Evolutionary conservation across 1,139 yeast genomes (phyloP).

Genomic region (Candida gigantensis): DNA sequence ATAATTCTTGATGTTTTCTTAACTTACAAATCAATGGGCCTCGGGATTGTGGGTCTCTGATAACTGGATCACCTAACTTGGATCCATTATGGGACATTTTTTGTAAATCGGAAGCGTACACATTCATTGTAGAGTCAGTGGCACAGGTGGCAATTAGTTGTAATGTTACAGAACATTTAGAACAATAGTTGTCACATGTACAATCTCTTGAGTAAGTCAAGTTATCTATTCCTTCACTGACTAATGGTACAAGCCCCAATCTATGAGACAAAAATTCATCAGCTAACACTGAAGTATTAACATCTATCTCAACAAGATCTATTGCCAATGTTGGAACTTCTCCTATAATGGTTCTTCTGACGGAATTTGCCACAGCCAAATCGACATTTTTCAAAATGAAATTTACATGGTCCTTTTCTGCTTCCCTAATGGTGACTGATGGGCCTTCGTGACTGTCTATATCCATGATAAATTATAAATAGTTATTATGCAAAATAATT

Average conservation of each 20-base stretch:
- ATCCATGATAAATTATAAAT: conserved; percentile 28
- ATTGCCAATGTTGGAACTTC: conserved; percentile 97
- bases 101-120: conserved; percentile 83
- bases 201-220: conserved; percentile 88
- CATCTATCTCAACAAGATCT: conserved; percentile 92
- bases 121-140: conserved; percentile 83
- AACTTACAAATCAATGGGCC: conserved; percentile 91
- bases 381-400: conserved; percentile 87
- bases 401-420: conserved; percentile 85
- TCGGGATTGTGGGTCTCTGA: conserved; percentile 69
- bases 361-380: conserved; percentile 86
- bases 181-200: conserved; percentile 97
- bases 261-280: conserved; percentile 96
- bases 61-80: conserved; percentile 79
- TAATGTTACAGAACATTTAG: conserved; percentile 87
- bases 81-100: conserved; percentile 45
- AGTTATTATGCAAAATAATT: too few relatives aligned
- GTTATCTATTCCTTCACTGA: conserved; percentile 79
- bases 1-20: conserved; percentile 89
- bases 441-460: conserved; percentile 54
- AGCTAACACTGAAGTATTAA: conserved; percentile 91
- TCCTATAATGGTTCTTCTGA: conserved; percentile 89
- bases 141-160: conserved; percentile 87
- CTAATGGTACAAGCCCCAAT: conserved; percentile 86
- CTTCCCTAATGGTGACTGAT: conserved; percentile 83